A percentile compares a stretch with the other conserved stretches of the same genome.
phyloP scores from a whole-genome alignment of 2,329 filamentous ascomycete genomes.

The Passalora sequoiae region DNA sequence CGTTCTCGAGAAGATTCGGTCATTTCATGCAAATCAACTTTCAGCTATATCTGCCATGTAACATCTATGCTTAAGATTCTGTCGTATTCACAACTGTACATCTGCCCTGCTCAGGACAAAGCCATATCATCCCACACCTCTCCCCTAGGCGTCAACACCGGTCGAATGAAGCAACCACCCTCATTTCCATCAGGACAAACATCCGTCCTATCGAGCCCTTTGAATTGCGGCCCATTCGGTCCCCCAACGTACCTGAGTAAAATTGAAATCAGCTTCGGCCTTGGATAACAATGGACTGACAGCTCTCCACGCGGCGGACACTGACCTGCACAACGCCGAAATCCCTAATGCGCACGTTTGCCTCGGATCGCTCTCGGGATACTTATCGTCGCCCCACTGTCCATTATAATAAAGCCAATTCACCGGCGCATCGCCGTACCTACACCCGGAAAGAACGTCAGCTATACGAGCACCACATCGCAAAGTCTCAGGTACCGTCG shows the following conservation, averaged over 20 bases:
- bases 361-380: slow-evolving; percentile 48
- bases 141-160: background rate
- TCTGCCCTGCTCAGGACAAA: too few species aligned
- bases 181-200: slow-evolving; percentile 52
- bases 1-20: too few species aligned
- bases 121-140: background rate
- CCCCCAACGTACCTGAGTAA: slow-evolving; percentile 50
- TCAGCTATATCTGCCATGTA: too few species aligned
- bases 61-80: too few species aligned
- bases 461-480: too few species aligned
- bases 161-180: slow-evolving; percentile 36
- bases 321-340: slow-evolving; percentile 42
- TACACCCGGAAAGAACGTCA: too few species aligned
- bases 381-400: slow-evolving; percentile 58
- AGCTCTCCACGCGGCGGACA: too few species aligned
- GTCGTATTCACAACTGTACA: too few species aligned
- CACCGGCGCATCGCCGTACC: slow-evolving; percentile 47
- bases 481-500: too few species aligned
- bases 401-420: slow-evolving; percentile 55
- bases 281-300: too few species aligned
- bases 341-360: slow-evolving; percentile 44
- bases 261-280: too few species aligned
- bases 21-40: too few species aligned
- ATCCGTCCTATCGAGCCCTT: slow-evolving; percentile 51
- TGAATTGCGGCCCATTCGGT: slow-evolving; percentile 58